These are phyloP conservation scores for Alternaria triticina DNA, from an alignment of 2,329 filamentous ascomycete species.

Conservation along the genomic window DNA sequence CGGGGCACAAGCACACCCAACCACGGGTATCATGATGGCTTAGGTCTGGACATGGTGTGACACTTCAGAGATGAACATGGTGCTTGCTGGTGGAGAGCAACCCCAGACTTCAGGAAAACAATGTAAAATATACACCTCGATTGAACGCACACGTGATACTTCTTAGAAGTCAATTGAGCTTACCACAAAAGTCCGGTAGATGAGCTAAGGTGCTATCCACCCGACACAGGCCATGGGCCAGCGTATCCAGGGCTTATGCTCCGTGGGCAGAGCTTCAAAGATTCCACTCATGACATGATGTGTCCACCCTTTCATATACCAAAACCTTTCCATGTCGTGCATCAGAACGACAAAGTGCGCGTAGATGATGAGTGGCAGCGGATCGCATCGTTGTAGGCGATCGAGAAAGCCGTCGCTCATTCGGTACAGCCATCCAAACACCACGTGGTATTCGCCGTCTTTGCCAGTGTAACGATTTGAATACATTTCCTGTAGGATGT, in stretches of 20 bases:
- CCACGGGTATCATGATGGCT: not conserved
- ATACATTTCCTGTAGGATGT: conserved; percentile 29
- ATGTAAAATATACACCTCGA: not conserved
- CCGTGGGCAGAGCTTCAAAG: conserved; percentile 21
- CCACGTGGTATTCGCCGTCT: conserved; percentile 35
- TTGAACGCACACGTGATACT: not conserved
- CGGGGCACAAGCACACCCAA: not conserved
- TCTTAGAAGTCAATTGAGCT: not conserved
- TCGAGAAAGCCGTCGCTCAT: conserved; percentile 33
- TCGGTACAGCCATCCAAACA: conserved; percentile 35
- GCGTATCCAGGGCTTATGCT: conserved; percentile 28
- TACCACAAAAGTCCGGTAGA: not conserved
- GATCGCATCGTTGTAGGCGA: conserved; percentile 28
- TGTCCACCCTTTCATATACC: conserved; percentile 43
- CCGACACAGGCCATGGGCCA: conserved; percentile 33
- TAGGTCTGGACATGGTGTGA: not conserved
- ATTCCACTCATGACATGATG: conserved; percentile 36
- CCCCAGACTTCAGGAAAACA: not conserved
- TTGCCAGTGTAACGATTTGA: conserved; percentile 27
- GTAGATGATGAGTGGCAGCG: conserved; percentile 30
- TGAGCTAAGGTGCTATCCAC: conserved; percentile 28
- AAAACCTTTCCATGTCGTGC: conserved; percentile 35
- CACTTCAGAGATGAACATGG: not conserved
- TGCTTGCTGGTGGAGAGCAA: not conserved
- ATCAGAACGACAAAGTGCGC: conserved; percentile 38